Evolutionary conservation across 2,329 filamentous ascomycete species (phyloP).

Genomic region (Pseudogymnoascus sp.): DNA sequence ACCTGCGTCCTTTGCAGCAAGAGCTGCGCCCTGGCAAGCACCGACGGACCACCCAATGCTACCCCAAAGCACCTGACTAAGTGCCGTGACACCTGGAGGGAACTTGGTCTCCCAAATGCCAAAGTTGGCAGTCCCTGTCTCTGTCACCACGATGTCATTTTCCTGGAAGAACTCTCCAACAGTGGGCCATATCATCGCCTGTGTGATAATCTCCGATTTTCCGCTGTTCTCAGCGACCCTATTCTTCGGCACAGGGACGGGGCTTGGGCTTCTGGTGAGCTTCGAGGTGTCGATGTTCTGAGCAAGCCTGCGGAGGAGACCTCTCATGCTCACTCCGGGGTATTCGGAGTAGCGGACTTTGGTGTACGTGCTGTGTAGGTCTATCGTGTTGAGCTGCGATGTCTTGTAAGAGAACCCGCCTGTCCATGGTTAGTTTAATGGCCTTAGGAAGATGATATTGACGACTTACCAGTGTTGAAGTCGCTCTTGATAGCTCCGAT

Average conservation of each 20-base stretch:
- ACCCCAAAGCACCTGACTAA: constrained; percentile 71
- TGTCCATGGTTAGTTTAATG: background rate
- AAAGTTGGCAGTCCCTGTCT: constrained; percentile 83
- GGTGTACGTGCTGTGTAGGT: constrained; percentile 68
- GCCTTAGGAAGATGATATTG: background rate
- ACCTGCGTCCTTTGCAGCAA: constrained; percentile 61
- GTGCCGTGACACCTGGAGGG: constrained; percentile 66
- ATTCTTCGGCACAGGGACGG: constrained; percentile 47
- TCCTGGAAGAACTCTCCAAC: constrained; percentile 64
- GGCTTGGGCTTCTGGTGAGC: constrained; percentile 38
- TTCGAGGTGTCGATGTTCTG: constrained; percentile 48
- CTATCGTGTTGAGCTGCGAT: constrained; percentile 68
- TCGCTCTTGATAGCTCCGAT: constrained; percentile 66
- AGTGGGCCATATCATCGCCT: constrained; percentile 70
- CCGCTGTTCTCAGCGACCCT: constrained; percentile 38
- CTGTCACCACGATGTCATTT: constrained; percentile 73
- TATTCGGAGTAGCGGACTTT: constrained; percentile 73
- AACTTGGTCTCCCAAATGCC: constrained; percentile 82
- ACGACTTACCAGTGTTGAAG: constrained; percentile 54
- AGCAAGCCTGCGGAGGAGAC: constrained; percentile 65
- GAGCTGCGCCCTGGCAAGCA: constrained; percentile 58
- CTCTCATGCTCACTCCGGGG: constrained; percentile 67
- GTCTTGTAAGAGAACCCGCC: constrained; percentile 75
- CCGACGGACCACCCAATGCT: constrained; percentile 60
- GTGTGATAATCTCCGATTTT: constrained; percentile 46